Evolutionary conservation across 2,329 filamentous ascomycete genomes (phyloP).

Genomic region (Cephalotrichum gorgonifer): DNA sequence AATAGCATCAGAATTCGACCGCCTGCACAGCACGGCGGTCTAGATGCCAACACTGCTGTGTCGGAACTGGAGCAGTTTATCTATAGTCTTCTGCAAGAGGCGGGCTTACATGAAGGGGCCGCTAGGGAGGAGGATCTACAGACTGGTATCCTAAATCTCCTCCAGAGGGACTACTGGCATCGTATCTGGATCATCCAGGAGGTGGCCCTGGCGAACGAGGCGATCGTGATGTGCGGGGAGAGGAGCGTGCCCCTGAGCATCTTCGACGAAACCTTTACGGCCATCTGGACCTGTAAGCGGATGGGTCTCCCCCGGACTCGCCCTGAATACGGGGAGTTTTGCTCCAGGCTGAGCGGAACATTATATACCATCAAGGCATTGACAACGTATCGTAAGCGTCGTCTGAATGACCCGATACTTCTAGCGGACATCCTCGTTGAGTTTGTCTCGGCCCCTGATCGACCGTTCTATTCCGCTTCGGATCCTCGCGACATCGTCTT

Average conservation of each 20-base stretch:
- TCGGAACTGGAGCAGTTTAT: background rate
- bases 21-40: too few species aligned
- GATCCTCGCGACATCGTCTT: conserved; percentile 14
- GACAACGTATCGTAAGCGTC: too few species aligned
- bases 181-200: conserved; percentile 21
- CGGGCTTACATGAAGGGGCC: background rate
- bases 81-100: background rate
- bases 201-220: conserved; percentile 12
- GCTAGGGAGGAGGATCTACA: conserved; percentile 6
- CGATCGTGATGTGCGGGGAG: conserved; percentile 15
- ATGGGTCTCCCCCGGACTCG: too few species aligned
- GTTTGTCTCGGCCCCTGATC: background rate
- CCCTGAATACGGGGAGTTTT: too few species aligned
- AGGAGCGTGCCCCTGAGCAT: conserved; percentile 10
- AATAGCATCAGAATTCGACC: too few species aligned
- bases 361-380: too few species aligned
- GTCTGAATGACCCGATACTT: too few species aligned
- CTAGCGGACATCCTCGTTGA: conserved; percentile 6
- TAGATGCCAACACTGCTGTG: background rate
- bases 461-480: conserved; percentile 10
- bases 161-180: conserved; percentile 23
- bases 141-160: too few species aligned
- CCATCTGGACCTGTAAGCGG: too few species aligned
- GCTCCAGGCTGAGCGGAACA: too few species aligned
- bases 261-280: conserved; percentile 6